Base-by-base conservation (phyloP, 169 alveolate genomes). In the Miamiensis avidus region DNA sequence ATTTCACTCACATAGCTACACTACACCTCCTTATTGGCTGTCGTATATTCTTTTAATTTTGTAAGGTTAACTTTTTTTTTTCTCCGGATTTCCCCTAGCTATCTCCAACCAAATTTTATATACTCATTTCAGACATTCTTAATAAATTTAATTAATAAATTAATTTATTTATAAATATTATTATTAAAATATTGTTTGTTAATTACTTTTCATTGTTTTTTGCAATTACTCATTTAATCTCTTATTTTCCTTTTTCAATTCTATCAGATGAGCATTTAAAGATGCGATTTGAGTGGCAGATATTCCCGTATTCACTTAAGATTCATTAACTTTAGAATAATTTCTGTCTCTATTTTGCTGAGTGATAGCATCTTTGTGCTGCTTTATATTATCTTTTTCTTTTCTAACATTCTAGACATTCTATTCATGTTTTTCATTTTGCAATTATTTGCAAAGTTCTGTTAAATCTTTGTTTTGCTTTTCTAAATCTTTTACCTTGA, bases 401-500 rank as follows among this genome's bases (percentile, higher is more conserved):
- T n/a, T 1, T 15, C 26, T 73, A 15, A 73, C 28, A n/a, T 73
- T 73, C 28, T 73, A 1, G 6, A n/a, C 26, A 29, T 73, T 73
- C 26, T 29, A 49, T n/a, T 79, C 29, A 11, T 72, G 34, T 30
- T 72, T 79, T 79, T 79, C 28, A n/a, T 79, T 31, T 79, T 79
- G 30, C 25, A 79, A 30, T 0, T 79, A 34, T 64, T 28, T 26
- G 29, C 84, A 79, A 1, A 79, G 28, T 64, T 49, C 30, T 15
- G 84, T 79, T 0, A 79, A 25, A 29, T 79, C 84, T 34, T 79
- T 34, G 31, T 49, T 49, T 79, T 79, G 76, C 64, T 49, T 49
- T 32, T 27, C 65, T 65, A 79, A 28, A 49, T 79, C 65, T 1
- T 72, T 74, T 28, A 79, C 64, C 29, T 79, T 79, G 20, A 64